Evolutionary conservation across 1,139 yeast species (phyloP).

Genomic region (Pichia sp.): DNA sequence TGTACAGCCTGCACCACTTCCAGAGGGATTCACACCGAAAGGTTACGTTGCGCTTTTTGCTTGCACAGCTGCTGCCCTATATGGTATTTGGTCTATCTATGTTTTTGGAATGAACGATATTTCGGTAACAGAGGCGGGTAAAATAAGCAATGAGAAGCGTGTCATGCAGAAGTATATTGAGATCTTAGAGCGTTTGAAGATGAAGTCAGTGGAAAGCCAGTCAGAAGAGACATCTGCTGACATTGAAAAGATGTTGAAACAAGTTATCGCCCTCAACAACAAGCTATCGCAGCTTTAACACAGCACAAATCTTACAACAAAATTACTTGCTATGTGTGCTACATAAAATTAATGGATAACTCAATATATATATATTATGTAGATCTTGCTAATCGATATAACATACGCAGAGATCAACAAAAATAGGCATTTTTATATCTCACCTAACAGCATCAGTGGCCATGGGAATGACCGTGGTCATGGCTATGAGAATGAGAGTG

Average conservation of each 20-base stretch:
- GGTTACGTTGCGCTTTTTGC: conserved; percentile 62
- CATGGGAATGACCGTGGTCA: not conserved
- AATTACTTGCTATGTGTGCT: not conserved
- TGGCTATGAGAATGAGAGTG: too few species aligned
- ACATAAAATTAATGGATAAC: not conserved
- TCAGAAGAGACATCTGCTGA: conserved; percentile 1
- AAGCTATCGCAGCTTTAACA: conserved; percentile 7
- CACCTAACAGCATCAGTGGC: conserved; percentile 1
- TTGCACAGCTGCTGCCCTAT: conserved; percentile 54
- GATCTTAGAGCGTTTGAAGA: conserved; percentile 5
- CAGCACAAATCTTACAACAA: not conserved
- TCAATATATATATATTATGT: not conserved
- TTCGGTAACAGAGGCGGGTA: conserved; percentile 38
- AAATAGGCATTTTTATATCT: not conserved
- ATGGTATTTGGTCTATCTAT: conserved; percentile 53
- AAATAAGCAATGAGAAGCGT: conserved; percentile 23
- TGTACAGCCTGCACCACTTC: conserved; percentile 52
- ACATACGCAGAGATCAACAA: not conserved
- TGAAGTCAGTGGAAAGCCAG: not conserved
- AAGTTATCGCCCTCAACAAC: conserved; percentile 3
- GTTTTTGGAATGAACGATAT: conserved; percentile 61
- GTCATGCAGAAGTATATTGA: conserved; percentile 18
- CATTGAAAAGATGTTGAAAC: conserved; percentile 3
- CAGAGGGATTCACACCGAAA: conserved; percentile 63
- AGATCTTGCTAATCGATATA: not conserved